Evolutionary conservation across 345 rosid species (phyloP), one percentile per base, ranked within the genome.

Genomic region (Aurinia saxatilis): DNA sequence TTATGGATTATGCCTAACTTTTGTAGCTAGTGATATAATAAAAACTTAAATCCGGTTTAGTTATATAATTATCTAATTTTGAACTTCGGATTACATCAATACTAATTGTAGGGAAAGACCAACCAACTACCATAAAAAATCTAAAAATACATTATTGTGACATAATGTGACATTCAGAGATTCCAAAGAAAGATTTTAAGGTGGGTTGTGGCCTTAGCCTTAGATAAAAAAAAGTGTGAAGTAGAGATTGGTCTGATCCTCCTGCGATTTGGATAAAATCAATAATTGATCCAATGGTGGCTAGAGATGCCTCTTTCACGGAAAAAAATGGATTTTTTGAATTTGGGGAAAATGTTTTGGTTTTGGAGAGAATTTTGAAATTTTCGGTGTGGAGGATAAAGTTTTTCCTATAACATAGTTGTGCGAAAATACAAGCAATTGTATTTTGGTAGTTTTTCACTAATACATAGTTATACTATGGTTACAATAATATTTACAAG

Each of bases 261-360:
- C 65, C 46, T 47, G n/a, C 5, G 48, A 39, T 41, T 37, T 17
- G 31, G 53, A 68, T 6, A 51, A 34, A 51, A 68, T 60, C 73
- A 60, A 51, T 68, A 50, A 68, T 51, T 68, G 54, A 51, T 25
- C n/a, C n/a, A n/a, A n/a, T n/a, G n/a, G n/a, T n/a, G n/a, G n/a
- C n/a, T n/a, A n/a, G n/a, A n/a, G n/a, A n/a, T n/a, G n/a, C n/a
- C n/a, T n/a, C n/a, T n/a, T n/a, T n/a, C n/a, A n/a, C n/a, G n/a
- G n/a, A n/a, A n/a, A n/a, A n/a, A n/a, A n/a, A n/a, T n/a, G n/a
- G n/a, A n/a, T n/a, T n/a, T n/a, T n/a, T n/a, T n/a, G n/a, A n/a
- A n/a, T n/a, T n/a, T n/a, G n/a, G n/a, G n/a, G n/a, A n/a, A n/a
- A n/a, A n/a, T n/a, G n/a, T n/a, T n/a, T n/a, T n/a, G n/a, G n/a